A percentile compares a stretch with the other conserved stretches of the same genome.
Conservation (phyloP, 768 basidiomycete species). For the Tulasnella sp. region DNA sequence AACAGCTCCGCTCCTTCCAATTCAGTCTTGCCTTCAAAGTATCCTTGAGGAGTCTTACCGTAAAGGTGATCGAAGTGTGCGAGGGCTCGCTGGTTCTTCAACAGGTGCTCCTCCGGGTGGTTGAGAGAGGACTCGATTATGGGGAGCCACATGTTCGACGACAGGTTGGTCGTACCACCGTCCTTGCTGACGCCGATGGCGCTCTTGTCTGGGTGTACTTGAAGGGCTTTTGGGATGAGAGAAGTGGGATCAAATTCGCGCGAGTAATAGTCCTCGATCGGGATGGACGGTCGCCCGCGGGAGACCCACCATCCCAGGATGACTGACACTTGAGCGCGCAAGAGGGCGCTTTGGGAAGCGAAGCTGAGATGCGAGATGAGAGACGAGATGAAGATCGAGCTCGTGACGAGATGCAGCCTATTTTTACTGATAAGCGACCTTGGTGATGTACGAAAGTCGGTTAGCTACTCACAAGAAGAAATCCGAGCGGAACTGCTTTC, state of each 20-base stretch:
- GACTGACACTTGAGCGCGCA: slow-evolving; percentile 16
- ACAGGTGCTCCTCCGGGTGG: slow-evolving; percentile 26
- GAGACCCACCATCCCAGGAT: slow-evolving; percentile 11
- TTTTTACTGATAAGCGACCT: neutral
- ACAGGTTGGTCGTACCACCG: too few relatives aligned
- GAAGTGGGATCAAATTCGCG: neutral
- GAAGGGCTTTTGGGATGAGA: slow-evolving; percentile 5
- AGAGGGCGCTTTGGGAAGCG: slow-evolving; percentile 18
- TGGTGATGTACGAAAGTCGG: neutral
- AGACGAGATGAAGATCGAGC: slow-evolving; percentile 25
- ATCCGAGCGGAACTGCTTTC: slow-evolving; percentile 19
- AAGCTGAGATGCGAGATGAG: neutral
- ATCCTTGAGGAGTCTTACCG: slow-evolving; percentile 28
- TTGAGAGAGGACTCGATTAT: slow-evolving; percentile 22
- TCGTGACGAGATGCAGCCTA: slow-evolving; percentile 28
- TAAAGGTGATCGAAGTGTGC: slow-evolving; percentile 13
- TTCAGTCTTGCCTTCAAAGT: slow-evolving; percentile 33
- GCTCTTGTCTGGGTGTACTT: neutral
- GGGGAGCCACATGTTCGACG: slow-evolving; percentile 18
- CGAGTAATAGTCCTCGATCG: neutral
- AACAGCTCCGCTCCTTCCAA: slow-evolving; percentile 50
- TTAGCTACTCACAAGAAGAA: slow-evolving; percentile 28
- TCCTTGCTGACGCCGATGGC: neutral
- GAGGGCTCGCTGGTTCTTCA: slow-evolving; percentile 27
- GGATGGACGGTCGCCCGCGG: slow-evolving; percentile 19